phyloP scores from a whole-genome alignment of 1,284 basidiomycete genomes.

The Cronartium quercuum region DNA sequence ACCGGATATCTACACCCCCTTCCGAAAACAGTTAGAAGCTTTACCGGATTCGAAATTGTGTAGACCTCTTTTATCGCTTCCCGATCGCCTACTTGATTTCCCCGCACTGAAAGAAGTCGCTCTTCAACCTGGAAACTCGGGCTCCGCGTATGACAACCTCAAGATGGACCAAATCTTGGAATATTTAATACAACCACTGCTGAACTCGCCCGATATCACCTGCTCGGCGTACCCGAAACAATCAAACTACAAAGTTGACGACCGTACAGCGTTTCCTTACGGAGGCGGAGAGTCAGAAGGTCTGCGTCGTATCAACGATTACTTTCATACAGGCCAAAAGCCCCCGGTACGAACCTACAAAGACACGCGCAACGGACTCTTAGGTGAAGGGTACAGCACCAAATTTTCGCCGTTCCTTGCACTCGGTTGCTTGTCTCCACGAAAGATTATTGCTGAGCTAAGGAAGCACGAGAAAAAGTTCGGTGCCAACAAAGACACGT shows the following conservation, averaged over 20 bases:
- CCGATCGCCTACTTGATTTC: conserved; percentile 41
- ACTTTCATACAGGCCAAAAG: conserved; percentile 48
- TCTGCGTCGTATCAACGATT: conserved; percentile 51
- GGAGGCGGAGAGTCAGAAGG: conserved; percentile 52
- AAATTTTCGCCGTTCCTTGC: conserved; percentile 55
- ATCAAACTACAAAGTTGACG: conserved; percentile 31
- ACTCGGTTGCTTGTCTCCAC: conserved; percentile 54
- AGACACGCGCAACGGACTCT: conserved; percentile 56
- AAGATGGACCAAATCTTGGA: conserved; percentile 42
- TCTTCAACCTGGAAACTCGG: conserved; percentile 39
- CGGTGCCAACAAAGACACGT: conserved; percentile 51
- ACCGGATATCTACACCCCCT: conserved; percentile 55
- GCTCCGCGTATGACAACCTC: conserved; percentile 37
- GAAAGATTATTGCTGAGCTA: conserved; percentile 51
- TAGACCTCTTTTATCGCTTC: conserved; percentile 44
- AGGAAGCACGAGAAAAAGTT: conserved; percentile 49
- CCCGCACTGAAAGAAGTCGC: conserved; percentile 39
- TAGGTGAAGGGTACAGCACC: conserved; percentile 56
- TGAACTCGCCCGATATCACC: conserved; percentile 44
- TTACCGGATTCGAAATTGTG: conserved; percentile 50
- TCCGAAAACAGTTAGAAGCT: conserved; percentile 53
- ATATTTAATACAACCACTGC: conserved; percentile 46
- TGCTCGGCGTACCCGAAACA: conserved; percentile 40
- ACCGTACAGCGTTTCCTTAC: conserved; percentile 52
- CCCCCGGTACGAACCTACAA: conserved; percentile 54